Evolutionary conservation across 352 stramenopile species (phyloP).

Genomic region (Phytophthora pluvialis): DNA sequence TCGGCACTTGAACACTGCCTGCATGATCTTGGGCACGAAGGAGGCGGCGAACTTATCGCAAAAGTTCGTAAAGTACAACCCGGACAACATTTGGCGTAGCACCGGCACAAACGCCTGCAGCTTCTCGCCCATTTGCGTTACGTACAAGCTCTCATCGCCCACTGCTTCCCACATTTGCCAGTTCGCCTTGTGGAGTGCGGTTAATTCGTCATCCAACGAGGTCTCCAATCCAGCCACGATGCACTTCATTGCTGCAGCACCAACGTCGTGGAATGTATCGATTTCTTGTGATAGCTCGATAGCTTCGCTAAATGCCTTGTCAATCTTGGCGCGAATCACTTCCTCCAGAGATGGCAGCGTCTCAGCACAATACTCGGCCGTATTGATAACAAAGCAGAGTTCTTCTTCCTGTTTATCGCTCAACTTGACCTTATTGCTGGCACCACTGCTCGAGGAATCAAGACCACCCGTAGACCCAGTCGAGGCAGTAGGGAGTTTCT

Average conservation of each 20-base stretch:
- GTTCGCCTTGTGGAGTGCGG: slow-evolving; percentile 91
- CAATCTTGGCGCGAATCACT: slow-evolving; percentile 96
- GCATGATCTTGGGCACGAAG: slow-evolving; percentile 93
- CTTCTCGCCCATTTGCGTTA: slow-evolving; percentile 93
- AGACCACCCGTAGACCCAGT: slow-evolving; percentile 21
- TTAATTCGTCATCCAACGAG: slow-evolving; percentile 90
- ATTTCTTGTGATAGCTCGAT: slow-evolving; percentile 95
- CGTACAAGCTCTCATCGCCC: slow-evolving; percentile 96
- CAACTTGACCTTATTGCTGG: slow-evolving; percentile 61
- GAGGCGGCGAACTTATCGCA: slow-evolving; percentile 97
- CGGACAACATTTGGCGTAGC: slow-evolving; percentile 90
- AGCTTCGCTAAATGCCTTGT: slow-evolving; percentile 91
- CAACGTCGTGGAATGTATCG: slow-evolving; percentile 96
- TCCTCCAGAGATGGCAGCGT: slow-evolving; percentile 96
- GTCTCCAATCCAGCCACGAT: slow-evolving; percentile 94
- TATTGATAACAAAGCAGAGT: slow-evolving; percentile 98
- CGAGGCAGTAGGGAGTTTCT: slow-evolving; percentile 64
- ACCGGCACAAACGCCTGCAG: slow-evolving; percentile 93
- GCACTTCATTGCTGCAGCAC: slow-evolving; percentile 94
- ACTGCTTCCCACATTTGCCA: slow-evolving; percentile 95
- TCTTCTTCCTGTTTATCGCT: slow-evolving; percentile 93
- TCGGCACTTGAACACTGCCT: slow-evolving; percentile 90
- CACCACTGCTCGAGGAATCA: slow-evolving; percentile 32
- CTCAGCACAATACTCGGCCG: slow-evolving; percentile 98
- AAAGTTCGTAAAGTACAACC: slow-evolving; percentile 97